Conservation (phyloP, 257 asterid genomes). For the Nicotiana paniculata region DNA sequence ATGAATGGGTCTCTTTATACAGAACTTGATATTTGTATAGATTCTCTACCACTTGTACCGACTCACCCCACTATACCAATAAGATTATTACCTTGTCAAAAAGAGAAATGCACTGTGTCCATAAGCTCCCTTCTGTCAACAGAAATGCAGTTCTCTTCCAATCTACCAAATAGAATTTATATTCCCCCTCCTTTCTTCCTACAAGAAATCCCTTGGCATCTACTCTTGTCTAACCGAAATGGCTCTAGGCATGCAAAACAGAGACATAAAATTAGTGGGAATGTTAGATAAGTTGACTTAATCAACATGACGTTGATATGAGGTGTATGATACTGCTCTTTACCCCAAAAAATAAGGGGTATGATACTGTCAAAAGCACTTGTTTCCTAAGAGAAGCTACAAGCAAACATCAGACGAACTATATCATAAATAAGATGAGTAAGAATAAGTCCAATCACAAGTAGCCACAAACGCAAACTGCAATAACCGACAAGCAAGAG, state of each 20-base stretch:
- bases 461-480: background rate
- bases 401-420: background rate
- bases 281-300: background rate
- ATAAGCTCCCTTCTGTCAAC: background rate
- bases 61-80: background rate
- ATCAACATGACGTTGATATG: too few relatives aligned
- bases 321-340: background rate
- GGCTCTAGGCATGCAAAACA: background rate
- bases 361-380: background rate
- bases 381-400: background rate
- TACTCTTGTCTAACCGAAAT: background rate
- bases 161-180: background rate
- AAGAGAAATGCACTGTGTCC: background rate
- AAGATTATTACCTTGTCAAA: background rate
- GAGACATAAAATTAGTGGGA: background rate
- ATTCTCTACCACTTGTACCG: background rate
- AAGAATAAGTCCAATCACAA: background rate
- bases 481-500: background rate
- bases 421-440: background rate
- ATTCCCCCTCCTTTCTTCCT: background rate
- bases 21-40: background rate
- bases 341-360: too few relatives aligned
- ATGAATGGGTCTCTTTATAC: background rate
- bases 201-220: background rate
- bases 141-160: background rate